phyloP scores from a whole-genome alignment of 2,329 filamentous ascomycete genomes.

The Aureobasidium melanogenum region DNA sequence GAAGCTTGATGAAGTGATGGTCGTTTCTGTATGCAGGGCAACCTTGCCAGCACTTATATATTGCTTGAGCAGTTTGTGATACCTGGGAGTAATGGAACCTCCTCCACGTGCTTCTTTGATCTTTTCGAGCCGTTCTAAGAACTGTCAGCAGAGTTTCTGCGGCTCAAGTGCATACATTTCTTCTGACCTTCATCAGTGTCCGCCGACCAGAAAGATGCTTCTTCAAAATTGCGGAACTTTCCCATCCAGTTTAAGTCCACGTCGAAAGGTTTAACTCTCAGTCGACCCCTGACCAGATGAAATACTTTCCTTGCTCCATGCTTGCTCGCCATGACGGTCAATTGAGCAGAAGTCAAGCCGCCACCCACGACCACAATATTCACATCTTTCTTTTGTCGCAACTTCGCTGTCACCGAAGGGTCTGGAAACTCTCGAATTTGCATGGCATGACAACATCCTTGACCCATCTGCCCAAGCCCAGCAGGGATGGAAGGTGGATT shows the following conservation, averaged over 20 bases:
- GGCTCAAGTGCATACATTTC: not conserved
- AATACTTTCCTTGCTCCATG: constrained; percentile 59
- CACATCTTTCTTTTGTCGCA: constrained; percentile 43
- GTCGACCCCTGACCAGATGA: constrained; percentile 56
- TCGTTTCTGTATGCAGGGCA: constrained; percentile 50
- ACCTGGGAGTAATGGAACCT: constrained; percentile 65
- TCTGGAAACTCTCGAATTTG: constrained; percentile 53
- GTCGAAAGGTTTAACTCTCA: constrained; percentile 67
- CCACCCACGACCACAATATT: constrained; percentile 65
- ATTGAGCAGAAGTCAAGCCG: constrained; percentile 66
- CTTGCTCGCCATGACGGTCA: constrained; percentile 57
- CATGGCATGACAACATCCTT: constrained; percentile 56
- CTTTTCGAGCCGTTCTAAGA: constrained; percentile 54
- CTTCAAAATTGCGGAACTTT: constrained; percentile 70
- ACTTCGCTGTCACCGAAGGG: constrained; percentile 42
- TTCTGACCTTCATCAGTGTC: constrained; percentile 52
- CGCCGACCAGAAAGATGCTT: constrained; percentile 68
- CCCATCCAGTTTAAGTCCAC: constrained; percentile 70
- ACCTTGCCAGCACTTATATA: constrained; percentile 47
- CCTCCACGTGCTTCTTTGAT: constrained; percentile 59
- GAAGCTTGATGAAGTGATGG: constrained; percentile 36
- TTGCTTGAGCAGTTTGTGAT: constrained; percentile 56
- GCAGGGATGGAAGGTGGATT: constrained; percentile 46
- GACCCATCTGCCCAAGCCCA: constrained; percentile 19
- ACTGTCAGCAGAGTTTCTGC: not conserved